These are phyloP conservation scores for Lodderomyces beijingensis DNA, from an alignment of 1,139 yeast genomes.

Conservation along the genomic window DNA sequence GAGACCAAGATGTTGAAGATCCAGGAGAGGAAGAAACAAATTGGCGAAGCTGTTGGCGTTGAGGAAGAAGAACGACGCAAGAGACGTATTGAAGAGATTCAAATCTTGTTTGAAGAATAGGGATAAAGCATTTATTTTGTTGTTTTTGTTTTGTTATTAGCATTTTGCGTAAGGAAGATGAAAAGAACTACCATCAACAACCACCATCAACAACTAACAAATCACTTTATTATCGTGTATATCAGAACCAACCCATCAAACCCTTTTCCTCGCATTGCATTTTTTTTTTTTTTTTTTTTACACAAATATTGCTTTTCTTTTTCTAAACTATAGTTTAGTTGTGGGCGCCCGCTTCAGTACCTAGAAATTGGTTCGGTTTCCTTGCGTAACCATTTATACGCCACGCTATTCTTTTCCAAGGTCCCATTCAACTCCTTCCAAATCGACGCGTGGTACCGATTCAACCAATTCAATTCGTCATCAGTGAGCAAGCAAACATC, in stretches of 20 bases:
- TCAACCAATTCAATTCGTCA: slow-evolving; percentile 65
- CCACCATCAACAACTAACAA: neutral
- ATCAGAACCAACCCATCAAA: no score
- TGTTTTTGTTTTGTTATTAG: neutral
- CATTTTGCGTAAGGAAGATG: neutral
- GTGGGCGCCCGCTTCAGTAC: neutral
- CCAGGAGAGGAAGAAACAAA: slow-evolving; percentile 79
- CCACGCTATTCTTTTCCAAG: slow-evolving; percentile 48
- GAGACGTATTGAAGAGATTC: slow-evolving; percentile 77
- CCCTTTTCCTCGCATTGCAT: neutral
- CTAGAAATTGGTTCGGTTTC: slow-evolving; percentile 51
- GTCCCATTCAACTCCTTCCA: slow-evolving; percentile 51
- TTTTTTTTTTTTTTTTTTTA: neutral
- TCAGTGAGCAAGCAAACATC: slow-evolving; percentile 36
- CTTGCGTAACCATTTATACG: slow-evolving; percentile 69
- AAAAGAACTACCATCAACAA: neutral
- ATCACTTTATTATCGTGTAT: no score
- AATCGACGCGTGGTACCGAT: slow-evolving; percentile 61
- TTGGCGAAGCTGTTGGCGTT: slow-evolving; percentile 82
- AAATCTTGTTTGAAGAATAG: slow-evolving; percentile 62
- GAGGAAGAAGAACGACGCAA: slow-evolving; percentile 73
- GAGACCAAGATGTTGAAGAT: slow-evolving; percentile 87
- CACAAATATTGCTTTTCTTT: neutral
- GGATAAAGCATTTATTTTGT: neutral
- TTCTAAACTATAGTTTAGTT: neutral